Conservation (phyloP, 2,329 filamentous ascomycete species). For the Cercospora zeina region DNA sequence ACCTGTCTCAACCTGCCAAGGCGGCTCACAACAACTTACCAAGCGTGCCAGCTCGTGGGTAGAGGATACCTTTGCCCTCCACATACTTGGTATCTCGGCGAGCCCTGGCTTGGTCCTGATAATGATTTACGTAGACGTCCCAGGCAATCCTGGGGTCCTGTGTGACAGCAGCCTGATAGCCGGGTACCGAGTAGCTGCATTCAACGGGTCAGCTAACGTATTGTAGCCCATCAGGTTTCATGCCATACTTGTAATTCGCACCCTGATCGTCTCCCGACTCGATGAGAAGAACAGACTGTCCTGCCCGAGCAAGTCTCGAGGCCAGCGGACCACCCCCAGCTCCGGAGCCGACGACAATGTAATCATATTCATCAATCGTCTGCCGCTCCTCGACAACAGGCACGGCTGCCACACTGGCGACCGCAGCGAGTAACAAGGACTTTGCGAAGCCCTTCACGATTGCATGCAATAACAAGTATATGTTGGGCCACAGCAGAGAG, state of each 20-base stretch:
- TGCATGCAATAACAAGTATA: too few species aligned
- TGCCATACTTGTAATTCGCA: constrained; percentile 44
- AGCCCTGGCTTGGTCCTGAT: constrained; percentile 56
- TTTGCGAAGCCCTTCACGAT: constrained; percentile 13
- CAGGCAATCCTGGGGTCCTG: constrained; percentile 22
- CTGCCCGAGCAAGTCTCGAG: constrained; percentile 58
- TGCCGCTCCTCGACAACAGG: constrained; percentile 18
- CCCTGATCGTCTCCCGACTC: constrained; percentile 62
- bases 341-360: constrained; percentile 61
- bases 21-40: constrained; percentile 38
- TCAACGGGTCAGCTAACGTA: background rate
- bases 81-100: constrained; percentile 59
- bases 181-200: constrained; percentile 52
- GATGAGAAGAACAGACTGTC: constrained; percentile 60
- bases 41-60: constrained; percentile 58
- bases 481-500: background rate
- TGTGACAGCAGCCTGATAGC: constrained; percentile 41
- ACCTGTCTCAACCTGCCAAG: background rate
- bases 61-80: constrained; percentile 54
- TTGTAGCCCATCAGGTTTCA: background rate
- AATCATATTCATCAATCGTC: constrained; percentile 42
- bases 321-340: constrained; percentile 61
- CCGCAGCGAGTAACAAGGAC: constrained; percentile 13
- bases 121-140: constrained; percentile 55
- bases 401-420: constrained; percentile 13